Percentiles rank a stretch among this genome's conserved stretches.
Evolutionary conservation across 495 filamentous ascomycete genomes (phyloP).

Genomic region (Xylaria venustula): DNA sequence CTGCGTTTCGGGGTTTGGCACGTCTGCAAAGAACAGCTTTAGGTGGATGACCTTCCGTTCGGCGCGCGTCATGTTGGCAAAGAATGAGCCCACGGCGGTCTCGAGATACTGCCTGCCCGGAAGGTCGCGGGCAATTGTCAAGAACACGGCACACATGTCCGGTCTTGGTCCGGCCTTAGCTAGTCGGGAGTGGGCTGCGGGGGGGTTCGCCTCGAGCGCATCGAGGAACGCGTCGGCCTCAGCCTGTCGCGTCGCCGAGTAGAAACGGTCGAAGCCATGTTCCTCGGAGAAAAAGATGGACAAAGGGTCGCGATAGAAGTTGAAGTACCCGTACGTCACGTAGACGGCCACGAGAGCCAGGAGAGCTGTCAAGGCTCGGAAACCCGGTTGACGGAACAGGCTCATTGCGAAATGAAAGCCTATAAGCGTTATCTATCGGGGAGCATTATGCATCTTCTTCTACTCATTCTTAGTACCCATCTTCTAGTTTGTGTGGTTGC

Average conservation of each 20-base stretch:
- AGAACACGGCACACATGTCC: slow-evolving; percentile 36
- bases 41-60: slow-evolving; percentile 32
- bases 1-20: slow-evolving; percentile 24
- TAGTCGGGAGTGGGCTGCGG: slow-evolving; percentile 9
- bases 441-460: not conserved
- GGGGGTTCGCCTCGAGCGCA: slow-evolving; percentile 14
- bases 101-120: slow-evolving; percentile 33
- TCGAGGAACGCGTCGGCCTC: slow-evolving; percentile 34
- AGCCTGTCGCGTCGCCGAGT: slow-evolving; percentile 33
- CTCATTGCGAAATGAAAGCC: slow-evolving; percentile 6
- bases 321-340: slow-evolving; percentile 26
- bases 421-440: not conserved
- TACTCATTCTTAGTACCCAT: not conserved
- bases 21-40: slow-evolving; percentile 37
- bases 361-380: slow-evolving; percentile 26
- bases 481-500: not conserved
- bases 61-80: slow-evolving; percentile 33
- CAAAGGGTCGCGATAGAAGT: slow-evolving; percentile 42
- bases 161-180: slow-evolving; percentile 26
- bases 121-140: slow-evolving; percentile 33
- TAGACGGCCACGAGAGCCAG: slow-evolving; percentile 20
- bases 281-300: slow-evolving; percentile 40
- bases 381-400: slow-evolving; percentile 24
- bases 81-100: slow-evolving; percentile 35
- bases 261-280: slow-evolving; percentile 36